These are phyloP conservation scores for Dittrichia graveolens DNA, from an alignment of 129 eudicot genomes.

Conservation along the genomic window DNA sequence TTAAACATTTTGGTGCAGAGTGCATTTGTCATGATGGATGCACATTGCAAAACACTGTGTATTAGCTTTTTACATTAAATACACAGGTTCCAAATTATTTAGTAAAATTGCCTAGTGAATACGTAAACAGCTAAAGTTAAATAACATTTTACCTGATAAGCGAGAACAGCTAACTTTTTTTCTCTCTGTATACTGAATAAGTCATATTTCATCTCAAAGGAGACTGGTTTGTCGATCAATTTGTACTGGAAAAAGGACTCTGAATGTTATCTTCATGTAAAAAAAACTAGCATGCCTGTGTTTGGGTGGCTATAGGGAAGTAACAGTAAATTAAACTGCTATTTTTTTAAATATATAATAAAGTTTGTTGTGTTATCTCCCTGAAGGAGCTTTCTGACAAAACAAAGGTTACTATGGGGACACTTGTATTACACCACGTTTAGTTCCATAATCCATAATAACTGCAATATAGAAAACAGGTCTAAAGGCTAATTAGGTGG, in stretches of 20 bases:
- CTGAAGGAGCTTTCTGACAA: no score
- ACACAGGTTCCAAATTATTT: background rate
- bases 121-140: background rate
- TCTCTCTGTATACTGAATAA: background rate
- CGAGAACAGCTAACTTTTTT: background rate
- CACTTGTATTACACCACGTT: no score
- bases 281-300: background rate
- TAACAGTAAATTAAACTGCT: background rate
- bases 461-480: no score
- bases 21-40: background rate
- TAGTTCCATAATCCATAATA: no score
- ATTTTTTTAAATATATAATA: background rate
- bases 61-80: background rate
- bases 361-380: background rate
- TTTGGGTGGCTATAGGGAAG: background rate
- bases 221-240: background rate
- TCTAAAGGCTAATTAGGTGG: no score
- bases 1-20: background rate
- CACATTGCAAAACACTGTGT: background rate
- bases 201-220: background rate
- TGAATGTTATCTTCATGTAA: conserved; percentile 5
- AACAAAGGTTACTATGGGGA: no score
- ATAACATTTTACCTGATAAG: background rate
- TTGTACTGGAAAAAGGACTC: background rate
- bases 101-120: background rate